Percentiles rank a stretch among this genome's conserved stretches.
Evolutionary conservation across 108 stramenopile genomes (phyloP).

Genomic region (Cyclotella atomus): DNA sequence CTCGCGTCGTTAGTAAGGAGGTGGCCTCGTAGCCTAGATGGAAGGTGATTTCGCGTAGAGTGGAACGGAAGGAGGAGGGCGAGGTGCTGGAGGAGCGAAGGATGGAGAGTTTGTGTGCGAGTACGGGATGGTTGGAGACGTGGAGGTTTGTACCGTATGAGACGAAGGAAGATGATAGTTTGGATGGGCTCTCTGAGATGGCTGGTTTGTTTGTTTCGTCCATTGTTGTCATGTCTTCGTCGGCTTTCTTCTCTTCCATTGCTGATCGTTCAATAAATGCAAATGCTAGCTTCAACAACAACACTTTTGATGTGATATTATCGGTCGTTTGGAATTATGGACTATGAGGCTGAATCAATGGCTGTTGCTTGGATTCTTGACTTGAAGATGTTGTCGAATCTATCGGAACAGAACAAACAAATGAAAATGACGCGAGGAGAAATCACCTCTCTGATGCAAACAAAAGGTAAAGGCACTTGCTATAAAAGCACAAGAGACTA

Average conservation of each 20-base stretch:
- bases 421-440: too few species aligned
- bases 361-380: neutral
- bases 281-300: too few species aligned
- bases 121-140: conserved; percentile 77
- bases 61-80: conserved; percentile 82
- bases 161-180: conserved; percentile 38
- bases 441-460: too few species aligned
- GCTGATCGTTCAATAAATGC: neutral
- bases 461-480: too few species aligned
- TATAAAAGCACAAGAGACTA: too few species aligned
- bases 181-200: conserved; percentile 17
- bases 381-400: too few species aligned
- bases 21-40: conserved; percentile 99
- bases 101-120: conserved; percentile 79
- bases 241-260: conserved; percentile 36
- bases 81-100: conserved; percentile 78
- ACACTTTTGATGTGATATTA: too few species aligned
- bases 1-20: conserved; percentile 64
- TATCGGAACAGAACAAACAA: too few species aligned
- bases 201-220: neutral
- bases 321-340: neutral
- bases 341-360: neutral
- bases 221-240: conserved; percentile 20
- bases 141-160: conserved; percentile 58
- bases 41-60: conserved; percentile 93